Evolutionary conservation across 1,284 basidiomycete genomes (phyloP).

Genomic region (Ustilago vetiveriae): DNA sequence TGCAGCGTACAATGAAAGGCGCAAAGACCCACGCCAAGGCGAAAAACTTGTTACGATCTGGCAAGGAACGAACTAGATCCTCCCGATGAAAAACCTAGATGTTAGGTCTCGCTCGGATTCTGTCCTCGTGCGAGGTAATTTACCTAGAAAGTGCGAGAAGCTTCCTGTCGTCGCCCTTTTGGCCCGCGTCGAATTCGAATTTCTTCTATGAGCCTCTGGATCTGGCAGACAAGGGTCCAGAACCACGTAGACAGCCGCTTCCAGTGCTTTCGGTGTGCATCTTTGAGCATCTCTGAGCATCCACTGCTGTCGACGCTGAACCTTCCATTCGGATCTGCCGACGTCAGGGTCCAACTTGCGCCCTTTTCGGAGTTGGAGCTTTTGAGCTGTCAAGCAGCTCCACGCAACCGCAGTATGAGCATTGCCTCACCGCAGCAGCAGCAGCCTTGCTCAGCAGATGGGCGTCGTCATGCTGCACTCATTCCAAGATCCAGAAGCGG

Average conservation of each 20-base stretch:
- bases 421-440: not conserved
- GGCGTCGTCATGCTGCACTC: conserved; percentile 1
- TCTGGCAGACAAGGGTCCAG: conserved; percentile 9
- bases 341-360: conserved; percentile 31
- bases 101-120: no score
- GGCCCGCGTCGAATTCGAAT: no score
- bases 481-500: conserved; percentile 5
- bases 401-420: not conserved
- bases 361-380: conserved; percentile 24
- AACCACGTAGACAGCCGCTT: not conserved
- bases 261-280: conserved; percentile 26
- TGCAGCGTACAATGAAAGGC: no score
- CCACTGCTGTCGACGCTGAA: conserved; percentile 4
- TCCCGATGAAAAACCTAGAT: no score
- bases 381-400: conserved; percentile 21
- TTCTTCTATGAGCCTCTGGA: conserved; percentile 12
- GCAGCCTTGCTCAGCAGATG: conserved; percentile 19
- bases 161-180: no score
- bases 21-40: no score
- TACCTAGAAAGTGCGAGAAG: conserved; percentile 26
- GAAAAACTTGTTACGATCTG: no score
- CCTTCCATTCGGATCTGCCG: conserved; percentile 3
- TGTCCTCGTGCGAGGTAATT: no score
- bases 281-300: conserved; percentile 13
- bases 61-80: no score